These are phyloP conservation scores for Myxozyma nipponensis DNA, from an alignment of 805 yeast genomes.

Conservation along the genomic window DNA sequence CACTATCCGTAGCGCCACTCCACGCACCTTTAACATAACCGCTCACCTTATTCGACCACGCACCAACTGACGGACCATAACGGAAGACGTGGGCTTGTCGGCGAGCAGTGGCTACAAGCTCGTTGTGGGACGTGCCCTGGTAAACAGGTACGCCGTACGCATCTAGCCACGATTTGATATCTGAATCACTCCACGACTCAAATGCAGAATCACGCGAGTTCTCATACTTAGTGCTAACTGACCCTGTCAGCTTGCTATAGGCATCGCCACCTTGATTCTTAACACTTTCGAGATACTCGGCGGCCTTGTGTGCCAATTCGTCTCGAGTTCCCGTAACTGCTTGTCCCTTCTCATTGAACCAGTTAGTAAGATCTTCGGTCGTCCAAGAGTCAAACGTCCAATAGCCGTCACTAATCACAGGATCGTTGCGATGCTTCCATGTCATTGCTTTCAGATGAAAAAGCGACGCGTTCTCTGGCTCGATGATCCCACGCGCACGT, in stretches of 20 bases:
- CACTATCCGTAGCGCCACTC: conserved; percentile 10
- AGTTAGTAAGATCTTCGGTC: conserved; percentile 45
- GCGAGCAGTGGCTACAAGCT: conserved; percentile 28
- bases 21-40: conserved; percentile 10
- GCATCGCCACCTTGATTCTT: conserved; percentile 41
- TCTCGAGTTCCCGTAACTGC: conserved; percentile 44
- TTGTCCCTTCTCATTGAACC: conserved; percentile 48
- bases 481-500: conserved; percentile 37
- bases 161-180: conserved; percentile 53
- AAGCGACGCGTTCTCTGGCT: conserved; percentile 33
- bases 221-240: conserved; percentile 38
- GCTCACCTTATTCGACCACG: conserved; percentile 12
- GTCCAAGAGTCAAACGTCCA: conserved; percentile 56
- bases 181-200: conserved; percentile 52
- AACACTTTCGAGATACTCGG: conserved; percentile 46
- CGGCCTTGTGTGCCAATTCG: conserved; percentile 46
- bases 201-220: conserved; percentile 44
- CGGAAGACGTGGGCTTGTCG: conserved; percentile 15
- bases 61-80: conserved; percentile 21
- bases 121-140: conserved; percentile 27
- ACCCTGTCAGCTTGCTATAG: conserved; percentile 42
- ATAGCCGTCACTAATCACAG: conserved; percentile 38
- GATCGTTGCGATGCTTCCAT: conserved; percentile 39
- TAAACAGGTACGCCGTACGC: conserved; percentile 39
- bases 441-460: conserved; percentile 45